Evolutionary conservation across 164 flowering plant genomes (phyloP), one percentile per base, ranked within the genome.

Genomic region (Litsea cubeba): DNA sequence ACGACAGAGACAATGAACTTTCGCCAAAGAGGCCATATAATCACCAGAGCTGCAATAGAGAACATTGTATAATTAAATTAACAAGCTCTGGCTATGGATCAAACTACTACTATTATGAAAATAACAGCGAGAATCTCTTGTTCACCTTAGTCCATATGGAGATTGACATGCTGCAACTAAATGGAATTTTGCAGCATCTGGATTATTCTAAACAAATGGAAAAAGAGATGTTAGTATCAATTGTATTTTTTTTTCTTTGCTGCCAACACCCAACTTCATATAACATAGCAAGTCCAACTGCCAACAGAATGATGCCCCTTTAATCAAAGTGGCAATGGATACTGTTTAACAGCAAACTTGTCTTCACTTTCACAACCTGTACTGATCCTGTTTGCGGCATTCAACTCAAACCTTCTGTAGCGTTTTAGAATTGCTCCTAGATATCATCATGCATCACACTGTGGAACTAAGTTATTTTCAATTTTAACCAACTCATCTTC

Each of bases 1-100:
- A 68, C 96, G 81, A 76, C 91, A 86, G 51, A 80, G 77, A 50
- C 90, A 86, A 72, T 91, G 98, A 81, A 94, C 98, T 79, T 88
- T 92, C 49, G 93, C 94, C 73, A 92, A 91, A 58, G 96, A 75
- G 74, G 90, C 93, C 98, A 94, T 92, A 77, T 94, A 94, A 84
- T 94, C 94, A 77, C 88, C 89, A 54, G 91, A 85, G 84, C 98
- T 92, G 88, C 70, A 82, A 62, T 7, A 18, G 64, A 67, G 78
- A 68, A 10, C 71, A 46, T 68, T 20, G 54, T 46, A n/a, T n/a
- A 46, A 68, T 7, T 20, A 15, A 17, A 54, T 54, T 54, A 54
- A 54, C 60, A 54, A 5, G 60, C 60, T 54, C 51, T 35, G 71
- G 4, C 1, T 66, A 26, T 66, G 26, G 40, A 30, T 28, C n/a